These are phyloP conservation scores for Scorias spongiosa DNA, from an alignment of 2,329 filamentous ascomycete genomes.

Conservation along the genomic window DNA sequence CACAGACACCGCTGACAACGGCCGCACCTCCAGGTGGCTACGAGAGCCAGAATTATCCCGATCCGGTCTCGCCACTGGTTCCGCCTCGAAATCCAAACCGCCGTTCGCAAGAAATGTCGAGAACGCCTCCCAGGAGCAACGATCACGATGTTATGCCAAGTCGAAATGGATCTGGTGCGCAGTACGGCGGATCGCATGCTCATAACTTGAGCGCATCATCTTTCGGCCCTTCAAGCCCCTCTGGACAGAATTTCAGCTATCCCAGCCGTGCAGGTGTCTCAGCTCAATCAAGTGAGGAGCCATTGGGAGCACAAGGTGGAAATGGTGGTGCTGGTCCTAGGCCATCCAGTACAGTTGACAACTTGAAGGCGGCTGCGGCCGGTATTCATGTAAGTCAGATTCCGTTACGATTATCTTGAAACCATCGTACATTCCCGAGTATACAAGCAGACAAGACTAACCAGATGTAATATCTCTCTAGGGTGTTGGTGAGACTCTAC, in stretches of 20 bases:
- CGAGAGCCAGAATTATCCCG: not conserved
- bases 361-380: constrained; percentile 16
- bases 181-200: not conserved
- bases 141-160: not conserved
- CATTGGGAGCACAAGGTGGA: not conserved
- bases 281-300: not conserved
- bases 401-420: not conserved
- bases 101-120: not conserved
- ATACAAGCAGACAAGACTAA: no score
- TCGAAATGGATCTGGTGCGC: not conserved
- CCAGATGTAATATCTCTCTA: constrained; percentile 1
- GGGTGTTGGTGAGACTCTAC: constrained; percentile 20
- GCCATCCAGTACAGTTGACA: constrained; percentile 3
- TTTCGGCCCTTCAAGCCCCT: not conserved
- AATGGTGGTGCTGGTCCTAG: not conserved
- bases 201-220: not conserved
- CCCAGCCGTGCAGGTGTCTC: not conserved
- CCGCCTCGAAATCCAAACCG: constrained; percentile 1
- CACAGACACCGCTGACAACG: not conserved
- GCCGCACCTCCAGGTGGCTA: no score
- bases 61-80: not conserved
- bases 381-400: constrained; percentile 15
- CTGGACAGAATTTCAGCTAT: not conserved
- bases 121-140: not conserved
- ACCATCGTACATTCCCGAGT: constrained; percentile 1